phyloP scores from a whole-genome alignment of 129 eudicot genomes.

The Calendula officinalis region DNA sequence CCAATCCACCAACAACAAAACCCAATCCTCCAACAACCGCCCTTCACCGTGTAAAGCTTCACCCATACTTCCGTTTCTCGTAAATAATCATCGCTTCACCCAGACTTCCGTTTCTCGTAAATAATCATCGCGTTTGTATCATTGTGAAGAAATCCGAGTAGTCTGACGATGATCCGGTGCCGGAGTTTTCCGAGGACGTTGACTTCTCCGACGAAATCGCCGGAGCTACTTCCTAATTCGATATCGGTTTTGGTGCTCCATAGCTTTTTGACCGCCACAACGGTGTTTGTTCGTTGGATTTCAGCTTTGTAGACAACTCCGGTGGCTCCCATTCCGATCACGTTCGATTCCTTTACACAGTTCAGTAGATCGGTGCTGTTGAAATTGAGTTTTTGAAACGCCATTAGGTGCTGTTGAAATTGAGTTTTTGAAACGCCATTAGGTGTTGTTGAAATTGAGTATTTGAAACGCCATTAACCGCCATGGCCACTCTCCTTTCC shows the following conservation, averaged over 20 bases:
- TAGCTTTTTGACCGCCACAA: constrained; percentile 81
- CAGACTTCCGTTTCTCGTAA: too few species aligned
- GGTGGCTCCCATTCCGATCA: constrained; percentile 87
- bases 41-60: constrained; percentile 78
- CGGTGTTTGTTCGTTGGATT: constrained; percentile 49
- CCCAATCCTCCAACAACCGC: too few species aligned
- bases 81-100: too few species aligned
- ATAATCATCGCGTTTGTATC: constrained; percentile 69
- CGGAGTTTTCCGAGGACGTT: constrained; percentile 70
- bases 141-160: constrained; percentile 77
- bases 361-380: constrained; percentile 56
- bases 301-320: constrained; percentile 90
- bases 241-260: constrained; percentile 70
- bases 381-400: constrained; percentile 81
- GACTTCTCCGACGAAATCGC: constrained; percentile 73
- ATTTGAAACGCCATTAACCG: constrained; percentile 81
- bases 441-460: too few species aligned
- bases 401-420: too few species aligned
- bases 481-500: constrained; percentile 79
- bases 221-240: constrained; percentile 56
- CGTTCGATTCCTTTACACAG: constrained; percentile 66
- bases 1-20: constrained; percentile 91
- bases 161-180: constrained; percentile 76
- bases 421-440: too few species aligned
- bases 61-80: constrained; percentile 83